These are phyloP conservation scores for Pseudozyma sp. DNA, from an alignment of 1,284 basidiomycete species.

Conservation along the genomic window DNA sequence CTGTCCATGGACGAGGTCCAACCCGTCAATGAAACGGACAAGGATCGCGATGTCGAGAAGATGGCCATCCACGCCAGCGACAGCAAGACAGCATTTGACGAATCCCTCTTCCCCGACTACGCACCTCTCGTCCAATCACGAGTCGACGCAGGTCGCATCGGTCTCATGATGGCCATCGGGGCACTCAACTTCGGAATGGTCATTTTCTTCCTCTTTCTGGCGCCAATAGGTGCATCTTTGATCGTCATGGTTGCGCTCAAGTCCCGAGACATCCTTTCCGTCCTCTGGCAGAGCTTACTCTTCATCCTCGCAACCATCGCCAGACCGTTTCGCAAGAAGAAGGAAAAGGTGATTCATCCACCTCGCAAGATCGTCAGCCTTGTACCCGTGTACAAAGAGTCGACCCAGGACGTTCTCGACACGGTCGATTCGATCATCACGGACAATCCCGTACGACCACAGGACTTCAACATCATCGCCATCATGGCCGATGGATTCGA, in stretches of 20 bases:
- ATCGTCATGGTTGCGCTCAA: slow-evolving; percentile 33
- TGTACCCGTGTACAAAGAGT: slow-evolving; percentile 37
- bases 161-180: slow-evolving; percentile 28
- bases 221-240: slow-evolving; percentile 18
- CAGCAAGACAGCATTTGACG: slow-evolving; percentile 16
- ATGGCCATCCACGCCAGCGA: not conserved
- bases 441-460: slow-evolving; percentile 20
- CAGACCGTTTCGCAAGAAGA: slow-evolving; percentile 20
- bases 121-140: slow-evolving; percentile 27
- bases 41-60: slow-evolving; percentile 21
- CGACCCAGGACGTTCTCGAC: slow-evolving; percentile 32
- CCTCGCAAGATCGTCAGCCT: slow-evolving; percentile 38
- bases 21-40: slow-evolving; percentile 6
- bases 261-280: slow-evolving; percentile 33
- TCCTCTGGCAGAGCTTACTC: slow-evolving; percentile 29
- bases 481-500: slow-evolving; percentile 41
- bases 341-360: slow-evolving; percentile 17
- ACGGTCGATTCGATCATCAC: slow-evolving; percentile 39
- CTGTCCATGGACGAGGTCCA: slow-evolving; percentile 6
- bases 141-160: slow-evolving; percentile 22
- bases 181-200: slow-evolving; percentile 26
- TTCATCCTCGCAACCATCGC: slow-evolving; percentile 8
- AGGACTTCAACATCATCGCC: slow-evolving; percentile 34
- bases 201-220: slow-evolving; percentile 29
- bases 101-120: slow-evolving; percentile 25